These are phyloP conservation scores for Achlya hypogyna DNA, from an alignment of 352 stramenopile genomes.

Conservation along the genomic window DNA sequence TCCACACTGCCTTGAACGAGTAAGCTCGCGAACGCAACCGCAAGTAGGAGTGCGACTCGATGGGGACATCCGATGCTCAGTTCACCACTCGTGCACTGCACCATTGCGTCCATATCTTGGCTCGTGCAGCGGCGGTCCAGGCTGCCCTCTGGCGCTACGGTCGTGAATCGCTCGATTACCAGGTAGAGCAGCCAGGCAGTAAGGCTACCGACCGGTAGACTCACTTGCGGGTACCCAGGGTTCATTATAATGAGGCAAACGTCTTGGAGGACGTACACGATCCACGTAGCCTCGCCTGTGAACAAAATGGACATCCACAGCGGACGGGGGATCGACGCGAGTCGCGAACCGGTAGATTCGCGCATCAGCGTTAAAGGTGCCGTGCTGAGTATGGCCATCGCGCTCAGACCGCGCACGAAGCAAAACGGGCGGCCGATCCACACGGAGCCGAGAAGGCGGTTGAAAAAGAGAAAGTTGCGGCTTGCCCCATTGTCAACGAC, in stretches of 20 bases:
- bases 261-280: not conserved
- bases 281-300: slow-evolving; percentile 7
- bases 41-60: not conserved
- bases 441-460: not conserved
- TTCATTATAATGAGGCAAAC: not conserved
- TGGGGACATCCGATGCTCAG: not conserved
- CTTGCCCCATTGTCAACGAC: not conserved
- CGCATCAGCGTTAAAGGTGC: not conserved
- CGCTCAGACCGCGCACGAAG: not conserved
- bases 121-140: not conserved
- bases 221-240: not conserved
- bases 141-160: not conserved
- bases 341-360: not conserved
- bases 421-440: slow-evolving; percentile 2
- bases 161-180: not conserved
- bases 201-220: not conserved
- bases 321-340: not conserved
- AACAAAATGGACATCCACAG: not conserved
- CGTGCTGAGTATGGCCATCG: not conserved
- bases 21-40: not conserved
- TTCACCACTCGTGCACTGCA: not conserved
- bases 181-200: not conserved
- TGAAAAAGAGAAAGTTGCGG: slow-evolving; percentile 1
- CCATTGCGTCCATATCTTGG: not conserved
- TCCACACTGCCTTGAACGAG: not conserved